These are phyloP conservation scores for Megacollybia marginata DNA, from an alignment of 768 basidiomycete genomes.

Conservation along the genomic window DNA sequence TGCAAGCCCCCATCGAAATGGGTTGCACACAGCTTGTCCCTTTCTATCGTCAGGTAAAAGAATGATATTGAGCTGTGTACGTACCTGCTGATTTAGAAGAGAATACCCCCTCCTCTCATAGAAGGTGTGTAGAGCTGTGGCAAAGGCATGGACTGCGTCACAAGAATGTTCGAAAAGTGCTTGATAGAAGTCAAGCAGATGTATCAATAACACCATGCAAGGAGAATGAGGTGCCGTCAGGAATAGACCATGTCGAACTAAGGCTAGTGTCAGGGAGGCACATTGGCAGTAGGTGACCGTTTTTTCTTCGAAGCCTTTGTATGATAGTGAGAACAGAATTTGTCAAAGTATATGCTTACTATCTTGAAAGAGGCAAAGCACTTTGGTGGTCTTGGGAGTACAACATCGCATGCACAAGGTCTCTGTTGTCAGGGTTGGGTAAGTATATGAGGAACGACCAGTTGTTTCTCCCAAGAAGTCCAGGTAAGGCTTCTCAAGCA, in stretches of 20 bases:
- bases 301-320: neutral
- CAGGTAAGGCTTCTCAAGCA: too few relatives aligned
- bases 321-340: neutral
- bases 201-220: neutral
- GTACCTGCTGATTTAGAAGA: neutral
- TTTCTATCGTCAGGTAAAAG: neutral
- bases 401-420: too few relatives aligned
- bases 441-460: too few relatives aligned
- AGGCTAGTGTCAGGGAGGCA: neutral
- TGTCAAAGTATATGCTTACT: neutral
- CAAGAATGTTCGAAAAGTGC: neutral
- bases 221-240: neutral
- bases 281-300: neutral
- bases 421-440: too few relatives aligned
- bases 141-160: neutral
- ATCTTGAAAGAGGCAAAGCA: too few relatives aligned
- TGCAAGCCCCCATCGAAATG: neutral
- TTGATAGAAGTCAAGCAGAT: neutral
- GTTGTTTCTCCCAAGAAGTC: too few relatives aligned
- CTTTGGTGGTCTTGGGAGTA: too few relatives aligned
- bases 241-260: neutral
- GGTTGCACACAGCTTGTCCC: neutral
- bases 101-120: neutral
- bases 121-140: neutral
- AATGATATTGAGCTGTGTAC: neutral